These are phyloP conservation scores for Ophiocordyceps sinensis DNA, from an alignment of 2,329 filamentous ascomycete genomes.

Conservation along the genomic window DNA sequence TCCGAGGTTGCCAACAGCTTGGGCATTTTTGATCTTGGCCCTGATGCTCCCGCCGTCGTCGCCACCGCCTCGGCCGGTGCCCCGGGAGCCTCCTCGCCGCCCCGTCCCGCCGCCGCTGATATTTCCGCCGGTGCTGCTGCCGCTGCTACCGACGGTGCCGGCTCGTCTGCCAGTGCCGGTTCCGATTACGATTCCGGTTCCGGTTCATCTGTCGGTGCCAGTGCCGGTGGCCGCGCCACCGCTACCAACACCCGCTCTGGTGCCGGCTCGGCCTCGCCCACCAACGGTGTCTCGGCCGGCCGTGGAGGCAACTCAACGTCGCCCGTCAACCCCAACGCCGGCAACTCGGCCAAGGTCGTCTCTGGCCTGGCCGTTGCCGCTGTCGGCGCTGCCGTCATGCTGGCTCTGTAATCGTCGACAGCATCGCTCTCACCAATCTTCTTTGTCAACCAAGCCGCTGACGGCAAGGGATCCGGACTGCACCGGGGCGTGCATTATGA, in stretches of 20 bases:
- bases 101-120: no score
- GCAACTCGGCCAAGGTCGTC: background rate
- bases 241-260: background rate
- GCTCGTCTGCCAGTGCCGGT: background rate
- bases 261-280: background rate
- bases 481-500: no score
- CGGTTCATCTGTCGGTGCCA: no score
- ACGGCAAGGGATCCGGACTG: no score
- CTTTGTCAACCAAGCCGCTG: no score
- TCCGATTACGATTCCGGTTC: no score
- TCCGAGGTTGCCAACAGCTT: no score
- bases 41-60: no score
- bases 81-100: no score
- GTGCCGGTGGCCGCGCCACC: background rate
- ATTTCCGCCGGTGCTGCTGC: background rate
- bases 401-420: background rate
- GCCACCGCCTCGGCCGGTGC: no score
- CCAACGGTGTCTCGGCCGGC: background rate
- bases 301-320: background rate
- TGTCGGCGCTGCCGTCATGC: background rate
- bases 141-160: background rate
- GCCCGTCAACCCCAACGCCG: background rate
- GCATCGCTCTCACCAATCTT: no score
- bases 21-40: slow-evolving; percentile 6
- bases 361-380: slow-evolving; percentile 8